These are phyloP conservation scores for Bauhinia variegata DNA, from an alignment of 306 rosid genomes.

Conservation along the genomic window DNA sequence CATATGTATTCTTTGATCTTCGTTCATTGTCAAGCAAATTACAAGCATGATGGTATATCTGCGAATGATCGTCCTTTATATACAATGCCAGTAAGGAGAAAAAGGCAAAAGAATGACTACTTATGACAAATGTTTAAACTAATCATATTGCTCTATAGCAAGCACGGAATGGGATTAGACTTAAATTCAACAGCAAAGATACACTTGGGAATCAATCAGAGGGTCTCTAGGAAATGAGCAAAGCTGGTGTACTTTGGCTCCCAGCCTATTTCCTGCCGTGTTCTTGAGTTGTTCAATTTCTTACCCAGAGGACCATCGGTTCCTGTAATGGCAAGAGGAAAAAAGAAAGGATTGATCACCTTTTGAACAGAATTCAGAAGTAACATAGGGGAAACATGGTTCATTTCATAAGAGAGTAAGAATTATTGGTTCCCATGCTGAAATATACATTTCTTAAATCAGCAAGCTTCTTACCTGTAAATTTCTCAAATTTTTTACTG, in stretches of 20 bases:
- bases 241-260: constrained; percentile 89
- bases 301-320: constrained; percentile 79
- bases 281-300: constrained; percentile 81
- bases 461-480: constrained; percentile 52
- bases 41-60: too few relatives aligned
- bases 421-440: constrained; percentile 1
- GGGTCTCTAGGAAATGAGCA: constrained; percentile 64
- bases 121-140: neutral
- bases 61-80: constrained; percentile 30
- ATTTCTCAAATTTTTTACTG: constrained; percentile 67
- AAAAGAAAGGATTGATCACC: constrained; percentile 12
- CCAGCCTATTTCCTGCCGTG: constrained; percentile 83
- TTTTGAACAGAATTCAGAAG: neutral
- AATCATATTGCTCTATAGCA: too few relatives aligned
- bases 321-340: too few relatives aligned
- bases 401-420: neutral
- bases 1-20: too few relatives aligned
- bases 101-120: too few relatives aligned
- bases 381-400: neutral
- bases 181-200: constrained; percentile 20
- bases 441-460: constrained; percentile 2
- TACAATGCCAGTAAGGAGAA: constrained; percentile 37
- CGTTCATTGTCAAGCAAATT: too few relatives aligned
- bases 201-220: constrained; percentile 41
- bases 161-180: neutral